phyloP scores from a whole-genome alignment of 2,329 filamentous ascomycete genomes.

The Fusarium staphyleae region DNA sequence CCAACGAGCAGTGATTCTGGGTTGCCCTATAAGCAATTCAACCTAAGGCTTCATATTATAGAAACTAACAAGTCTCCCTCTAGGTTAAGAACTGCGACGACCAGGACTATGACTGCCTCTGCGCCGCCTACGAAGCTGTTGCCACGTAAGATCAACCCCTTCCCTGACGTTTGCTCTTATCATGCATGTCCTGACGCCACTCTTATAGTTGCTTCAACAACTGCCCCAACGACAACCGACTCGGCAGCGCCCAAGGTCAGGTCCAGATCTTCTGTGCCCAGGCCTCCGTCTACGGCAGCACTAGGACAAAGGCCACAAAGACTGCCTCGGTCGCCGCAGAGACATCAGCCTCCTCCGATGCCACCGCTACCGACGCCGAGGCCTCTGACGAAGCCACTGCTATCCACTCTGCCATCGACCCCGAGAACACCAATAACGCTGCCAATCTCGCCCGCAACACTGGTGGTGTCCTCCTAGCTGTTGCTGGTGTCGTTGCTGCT shows the following conservation, averaged over 20 bases:
- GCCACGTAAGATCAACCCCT: slow-evolving; percentile 51
- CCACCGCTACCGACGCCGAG: slow-evolving; percentile 26
- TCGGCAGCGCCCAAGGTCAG: slow-evolving; percentile 46
- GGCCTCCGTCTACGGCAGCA: slow-evolving; percentile 53
- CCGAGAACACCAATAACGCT: slow-evolving; percentile 39
- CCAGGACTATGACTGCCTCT: slow-evolving; percentile 57
- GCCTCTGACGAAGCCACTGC: background rate
- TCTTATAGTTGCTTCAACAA: slow-evolving; percentile 60
- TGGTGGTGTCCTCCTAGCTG: slow-evolving; percentile 47
- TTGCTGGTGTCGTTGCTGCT: slow-evolving; percentile 49
- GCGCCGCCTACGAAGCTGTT: slow-evolving; percentile 53
- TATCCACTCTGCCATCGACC: slow-evolving; percentile 17
- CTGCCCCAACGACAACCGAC: slow-evolving; percentile 58
- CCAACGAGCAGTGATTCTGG: too few species aligned
- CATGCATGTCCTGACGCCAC: slow-evolving; percentile 13
- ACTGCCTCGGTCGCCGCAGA: slow-evolving; percentile 34
- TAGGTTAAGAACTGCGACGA: slow-evolving; percentile 48
- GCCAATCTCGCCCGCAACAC: slow-evolving; percentile 44
- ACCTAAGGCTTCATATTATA: background rate
- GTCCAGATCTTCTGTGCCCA: slow-evolving; percentile 55
- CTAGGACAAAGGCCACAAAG: slow-evolving; percentile 40
- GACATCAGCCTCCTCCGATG: slow-evolving; percentile 21
- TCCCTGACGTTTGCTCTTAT: background rate
- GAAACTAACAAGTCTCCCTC: background rate
- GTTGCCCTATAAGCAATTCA: background rate